Conservation (phyloP, 1,284 basidiomycete genomes). For the Heliocybe sulcata region DNA sequence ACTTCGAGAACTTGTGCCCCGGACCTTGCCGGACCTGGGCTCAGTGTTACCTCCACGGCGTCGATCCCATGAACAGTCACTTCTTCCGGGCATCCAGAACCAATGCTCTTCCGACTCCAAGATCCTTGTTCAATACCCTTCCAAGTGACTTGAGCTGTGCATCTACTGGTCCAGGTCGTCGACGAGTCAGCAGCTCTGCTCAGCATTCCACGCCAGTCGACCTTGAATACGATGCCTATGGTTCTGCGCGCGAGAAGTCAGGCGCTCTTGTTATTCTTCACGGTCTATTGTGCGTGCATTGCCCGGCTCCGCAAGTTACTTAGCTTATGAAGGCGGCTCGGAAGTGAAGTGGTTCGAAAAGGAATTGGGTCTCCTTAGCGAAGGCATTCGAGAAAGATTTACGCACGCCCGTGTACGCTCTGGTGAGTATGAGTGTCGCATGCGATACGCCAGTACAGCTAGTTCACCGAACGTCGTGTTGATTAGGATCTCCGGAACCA, state of each 20-base stretch:
- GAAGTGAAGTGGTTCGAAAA: constrained; percentile 59
- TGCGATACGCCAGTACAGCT: too few relatives aligned
- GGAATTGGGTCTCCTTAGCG: constrained; percentile 72
- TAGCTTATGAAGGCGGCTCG: constrained; percentile 1
- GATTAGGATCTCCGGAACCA: constrained; percentile 79
- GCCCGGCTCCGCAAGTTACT: not conserved
- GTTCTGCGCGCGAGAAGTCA: constrained; percentile 32
- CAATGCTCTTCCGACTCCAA: too few relatives aligned
- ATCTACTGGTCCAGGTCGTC: too few relatives aligned
- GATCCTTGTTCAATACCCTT: too few relatives aligned
- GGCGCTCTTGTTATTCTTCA: constrained; percentile 54
- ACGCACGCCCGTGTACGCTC: constrained; percentile 58
- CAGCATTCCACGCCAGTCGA: constrained; percentile 22
- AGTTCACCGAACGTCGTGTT: not conserved
- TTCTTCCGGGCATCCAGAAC: too few relatives aligned
- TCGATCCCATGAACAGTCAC: too few relatives aligned
- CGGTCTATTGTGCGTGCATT: constrained; percentile 50
- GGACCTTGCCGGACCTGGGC: too few relatives aligned
- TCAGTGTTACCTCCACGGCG: too few relatives aligned
- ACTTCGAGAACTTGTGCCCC: too few relatives aligned
- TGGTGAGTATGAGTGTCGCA: constrained; percentile 40
- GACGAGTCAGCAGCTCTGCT: not conserved
- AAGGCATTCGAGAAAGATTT: constrained; percentile 56
- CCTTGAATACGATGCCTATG: constrained; percentile 33
- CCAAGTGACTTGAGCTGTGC: too few relatives aligned